These are phyloP conservation scores for Mucor velutinosus DNA, from an alignment of 371 early-diverging fungal species.

Conservation along the genomic window DNA sequence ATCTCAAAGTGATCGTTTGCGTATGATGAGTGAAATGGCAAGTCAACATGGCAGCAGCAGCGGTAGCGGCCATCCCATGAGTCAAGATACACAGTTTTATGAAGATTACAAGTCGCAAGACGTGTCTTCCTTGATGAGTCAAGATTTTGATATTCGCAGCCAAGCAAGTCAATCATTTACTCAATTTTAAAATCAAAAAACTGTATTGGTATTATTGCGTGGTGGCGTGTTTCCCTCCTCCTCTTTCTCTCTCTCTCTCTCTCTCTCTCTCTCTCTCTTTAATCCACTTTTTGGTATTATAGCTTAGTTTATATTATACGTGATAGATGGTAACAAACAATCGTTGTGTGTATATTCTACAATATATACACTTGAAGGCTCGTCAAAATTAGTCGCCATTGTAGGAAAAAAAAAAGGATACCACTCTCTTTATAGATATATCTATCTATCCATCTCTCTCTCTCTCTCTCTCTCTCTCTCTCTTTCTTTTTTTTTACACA, in stretches of 20 bases:
- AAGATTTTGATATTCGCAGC: conserved; percentile 55
- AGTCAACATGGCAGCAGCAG: conserved; percentile 32
- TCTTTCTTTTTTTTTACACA: too few species aligned
- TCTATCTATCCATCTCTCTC: too few species aligned
- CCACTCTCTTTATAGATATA: too few species aligned
- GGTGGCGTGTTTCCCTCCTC: too few species aligned
- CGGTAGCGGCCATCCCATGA: conserved; percentile 33
- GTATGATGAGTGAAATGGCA: conserved; percentile 57
- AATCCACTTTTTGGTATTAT: too few species aligned
- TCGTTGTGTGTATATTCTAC: too few species aligned
- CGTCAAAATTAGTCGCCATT: too few species aligned
- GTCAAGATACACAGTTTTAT: conserved; percentile 55
- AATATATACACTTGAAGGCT: too few species aligned
- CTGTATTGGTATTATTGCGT: neutral
- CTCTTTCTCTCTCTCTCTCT: neutral
- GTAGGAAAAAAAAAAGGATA: too few species aligned
- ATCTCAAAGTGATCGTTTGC: conserved; percentile 70
- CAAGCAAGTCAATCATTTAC: conserved; percentile 54
- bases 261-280: neutral
- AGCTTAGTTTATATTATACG: too few species aligned
- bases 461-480: too few species aligned
- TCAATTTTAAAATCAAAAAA: conserved; percentile 36
- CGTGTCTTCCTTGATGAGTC: conserved; percentile 47
- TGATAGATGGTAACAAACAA: too few species aligned
- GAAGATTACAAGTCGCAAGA: conserved; percentile 70